A percentile compares a stretch with the other conserved stretches of the same genome.
phyloP scores from a whole-genome alignment of 2,329 filamentous ascomycete species.

The Nothophoma quercina region DNA sequence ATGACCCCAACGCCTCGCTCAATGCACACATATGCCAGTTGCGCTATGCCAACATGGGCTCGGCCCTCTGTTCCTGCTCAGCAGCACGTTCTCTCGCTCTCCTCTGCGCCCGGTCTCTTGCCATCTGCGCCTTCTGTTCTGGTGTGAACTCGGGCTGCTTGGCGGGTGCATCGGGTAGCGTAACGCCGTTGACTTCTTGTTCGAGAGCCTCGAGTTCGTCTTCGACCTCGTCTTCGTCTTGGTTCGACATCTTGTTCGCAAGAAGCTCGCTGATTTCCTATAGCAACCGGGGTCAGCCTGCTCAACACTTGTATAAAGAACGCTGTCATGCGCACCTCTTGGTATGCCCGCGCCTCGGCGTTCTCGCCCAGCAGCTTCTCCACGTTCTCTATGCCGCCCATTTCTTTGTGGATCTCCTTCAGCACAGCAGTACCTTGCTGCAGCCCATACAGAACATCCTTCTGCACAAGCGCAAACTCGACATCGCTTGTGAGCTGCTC shows the following conservation, averaged over 20 bases:
- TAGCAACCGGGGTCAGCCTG: slow-evolving; percentile 12
- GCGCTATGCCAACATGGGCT: slow-evolving; percentile 46
- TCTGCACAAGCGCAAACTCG: slow-evolving; percentile 96
- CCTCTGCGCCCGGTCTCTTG: slow-evolving; percentile 43
- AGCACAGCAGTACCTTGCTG: slow-evolving; percentile 91
- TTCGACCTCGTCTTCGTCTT: slow-evolving; percentile 97
- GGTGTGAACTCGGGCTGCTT: slow-evolving; percentile 41
- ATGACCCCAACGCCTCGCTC: slow-evolving; percentile 45
- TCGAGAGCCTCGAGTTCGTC: slow-evolving; percentile 89
- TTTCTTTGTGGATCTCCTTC: slow-evolving; percentile 90
- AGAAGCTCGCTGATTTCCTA: slow-evolving; percentile 94
- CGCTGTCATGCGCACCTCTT: slow-evolving; percentile 66
- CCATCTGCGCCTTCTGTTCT: slow-evolving; percentile 38
- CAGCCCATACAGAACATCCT: slow-evolving; percentile 91
- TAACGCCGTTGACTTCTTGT: slow-evolving; percentile 61
- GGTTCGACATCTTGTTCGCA: slow-evolving; percentile 84
- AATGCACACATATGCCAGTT: slow-evolving; percentile 30
- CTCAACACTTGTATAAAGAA: not conserved
- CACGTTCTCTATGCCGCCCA: slow-evolving; percentile 92
- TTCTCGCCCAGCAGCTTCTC: slow-evolving; percentile 95
- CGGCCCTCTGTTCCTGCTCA: slow-evolving; percentile 35
- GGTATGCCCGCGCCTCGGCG: slow-evolving; percentile 89
- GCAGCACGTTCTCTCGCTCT: slow-evolving; percentile 43
- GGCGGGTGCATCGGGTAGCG: slow-evolving; percentile 52
- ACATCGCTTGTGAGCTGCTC: slow-evolving; percentile 88